These are phyloP conservation scores for Microcyclospora pomicola DNA, from an alignment of 2,329 filamentous ascomycete genomes.

Conservation along the genomic window DNA sequence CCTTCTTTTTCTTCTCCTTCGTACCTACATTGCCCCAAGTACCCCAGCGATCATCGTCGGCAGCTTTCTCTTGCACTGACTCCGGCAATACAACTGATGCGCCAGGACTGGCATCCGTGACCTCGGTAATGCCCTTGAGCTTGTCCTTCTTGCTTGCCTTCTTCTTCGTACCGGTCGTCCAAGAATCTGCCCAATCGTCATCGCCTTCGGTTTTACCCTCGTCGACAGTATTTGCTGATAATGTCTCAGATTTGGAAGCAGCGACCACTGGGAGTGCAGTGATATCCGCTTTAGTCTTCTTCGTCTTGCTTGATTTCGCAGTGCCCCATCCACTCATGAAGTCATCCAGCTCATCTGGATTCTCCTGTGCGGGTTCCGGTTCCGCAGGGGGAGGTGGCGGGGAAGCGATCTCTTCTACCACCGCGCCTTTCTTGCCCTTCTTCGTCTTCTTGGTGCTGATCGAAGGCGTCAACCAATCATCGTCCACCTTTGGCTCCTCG, in stretches of 20 bases:
- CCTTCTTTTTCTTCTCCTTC: slow-evolving; percentile 43
- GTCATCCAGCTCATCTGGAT: slow-evolving; percentile 14
- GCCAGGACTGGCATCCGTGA: slow-evolving; percentile 18
- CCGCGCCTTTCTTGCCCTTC: slow-evolving; percentile 3
- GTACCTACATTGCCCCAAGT: slow-evolving; percentile 30
- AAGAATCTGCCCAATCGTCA: slow-evolving; percentile 40
- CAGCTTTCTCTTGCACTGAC: slow-evolving; percentile 21
- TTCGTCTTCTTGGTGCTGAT: slow-evolving; percentile 9
- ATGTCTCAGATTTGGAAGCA: slow-evolving; percentile 13
- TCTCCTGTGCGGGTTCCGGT: slow-evolving; percentile 18
- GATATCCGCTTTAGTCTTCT: slow-evolving; percentile 4
- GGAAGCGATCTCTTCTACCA: slow-evolving; percentile 9
- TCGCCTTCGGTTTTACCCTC: slow-evolving; percentile 38
- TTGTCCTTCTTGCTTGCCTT: slow-evolving; percentile 35
- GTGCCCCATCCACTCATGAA: slow-evolving; percentile 2
- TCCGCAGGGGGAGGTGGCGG: slow-evolving; percentile 13
- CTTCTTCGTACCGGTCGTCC: slow-evolving; percentile 43
- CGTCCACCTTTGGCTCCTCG: slow-evolving; percentile 23
- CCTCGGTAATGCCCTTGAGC: slow-evolving; percentile 29
- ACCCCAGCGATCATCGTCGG: slow-evolving; percentile 21
- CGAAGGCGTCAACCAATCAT: slow-evolving; percentile 5
- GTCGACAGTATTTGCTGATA: slow-evolving; percentile 33
- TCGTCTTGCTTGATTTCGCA: slow-evolving; percentile 8
- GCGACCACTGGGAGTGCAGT: slow-evolving; percentile 4
- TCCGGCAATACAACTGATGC: slow-evolving; percentile 31